phyloP scores from a whole-genome alignment of 2,329 filamentous ascomycete species.

The Endoconidiophora laricicola region DNA sequence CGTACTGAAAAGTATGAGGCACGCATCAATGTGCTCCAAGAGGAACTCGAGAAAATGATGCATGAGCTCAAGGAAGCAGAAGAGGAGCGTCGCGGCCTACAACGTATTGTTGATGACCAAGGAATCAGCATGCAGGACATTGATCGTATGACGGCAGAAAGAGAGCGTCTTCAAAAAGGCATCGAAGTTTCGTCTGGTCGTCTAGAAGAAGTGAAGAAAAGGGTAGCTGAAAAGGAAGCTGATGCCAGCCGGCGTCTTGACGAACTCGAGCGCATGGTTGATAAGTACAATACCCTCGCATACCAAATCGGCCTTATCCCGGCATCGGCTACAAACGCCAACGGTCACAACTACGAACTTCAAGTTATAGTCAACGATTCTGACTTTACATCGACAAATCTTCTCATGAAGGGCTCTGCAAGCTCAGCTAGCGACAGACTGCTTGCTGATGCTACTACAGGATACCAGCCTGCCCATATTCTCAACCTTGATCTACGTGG shows the following conservation, averaged over 20 bases:
- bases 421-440: conserved; percentile 51
- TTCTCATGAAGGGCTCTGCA: conserved; percentile 26
- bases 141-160: conserved; percentile 93
- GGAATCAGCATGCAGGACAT: conserved; percentile 97
- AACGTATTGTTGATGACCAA: conserved; percentile 76
- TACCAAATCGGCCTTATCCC: conserved; percentile 91
- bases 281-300: conserved; percentile 82
- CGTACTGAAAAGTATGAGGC: conserved; percentile 80
- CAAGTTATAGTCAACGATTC: conserved; percentile 65
- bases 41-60: conserved; percentile 66
- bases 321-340: conserved; percentile 65
- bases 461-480: conserved; percentile 79
- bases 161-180: conserved; percentile 79
- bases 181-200: conserved; percentile 61
- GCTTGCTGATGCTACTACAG: conserved; percentile 63
- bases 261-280: conserved; percentile 77
- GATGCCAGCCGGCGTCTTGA: conserved; percentile 77
- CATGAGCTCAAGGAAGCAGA: conserved; percentile 65
- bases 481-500: conserved; percentile 79
- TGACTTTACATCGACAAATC: conserved; percentile 51
- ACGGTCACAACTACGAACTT: conserved; percentile 72
- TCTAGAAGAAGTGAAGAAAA: conserved; percentile 71
- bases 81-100: conserved; percentile 61
- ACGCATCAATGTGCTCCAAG: conserved; percentile 65
- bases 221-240: conserved; percentile 70